These are phyloP conservation scores for Stellera chamaejasme DNA, from an alignment of 345 rosid genomes.

Conservation along the genomic window DNA sequence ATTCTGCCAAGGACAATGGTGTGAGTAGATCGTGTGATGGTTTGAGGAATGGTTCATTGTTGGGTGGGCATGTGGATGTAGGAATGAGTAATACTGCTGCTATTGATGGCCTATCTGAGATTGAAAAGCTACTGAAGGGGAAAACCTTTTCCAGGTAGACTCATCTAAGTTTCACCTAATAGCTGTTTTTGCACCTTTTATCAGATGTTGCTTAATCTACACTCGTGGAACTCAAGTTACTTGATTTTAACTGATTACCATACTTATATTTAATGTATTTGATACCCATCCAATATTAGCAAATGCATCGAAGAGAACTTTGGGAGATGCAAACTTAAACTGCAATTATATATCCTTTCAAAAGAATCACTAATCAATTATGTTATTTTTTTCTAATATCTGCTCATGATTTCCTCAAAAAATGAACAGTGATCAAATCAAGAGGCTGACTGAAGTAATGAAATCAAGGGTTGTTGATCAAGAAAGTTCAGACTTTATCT, in stretches of 20 bases:
- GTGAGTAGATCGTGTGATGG: constrained; percentile 23
- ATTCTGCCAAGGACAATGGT: constrained; percentile 25
- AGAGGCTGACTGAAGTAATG: constrained; percentile 51
- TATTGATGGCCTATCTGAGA: constrained; percentile 39
- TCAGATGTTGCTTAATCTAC: no score
- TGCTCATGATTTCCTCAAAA: no score
- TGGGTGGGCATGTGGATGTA: constrained; percentile 23
- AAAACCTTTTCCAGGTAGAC: constrained; percentile 56
- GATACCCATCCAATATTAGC: no score
- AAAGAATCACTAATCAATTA: no score
- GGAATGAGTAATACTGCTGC: constrained; percentile 15
- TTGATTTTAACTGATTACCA: no score
- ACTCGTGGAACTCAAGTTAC: no score
- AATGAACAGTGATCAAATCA: constrained; percentile 57
- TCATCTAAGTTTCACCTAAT: background rate
- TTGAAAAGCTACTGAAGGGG: constrained; percentile 62
- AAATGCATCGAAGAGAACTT: no score
- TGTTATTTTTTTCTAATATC: no score
- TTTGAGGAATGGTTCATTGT: constrained; percentile 15
- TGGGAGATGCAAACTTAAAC: no score
- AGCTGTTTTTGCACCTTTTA: no score
- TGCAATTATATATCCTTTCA: no score
- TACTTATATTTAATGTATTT: no score
- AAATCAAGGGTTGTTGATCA: constrained; percentile 45
- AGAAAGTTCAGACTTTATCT: constrained; percentile 21